Conservation (phyloP, 345 rosid genomes). For the Lepidium didymum region DNA sequence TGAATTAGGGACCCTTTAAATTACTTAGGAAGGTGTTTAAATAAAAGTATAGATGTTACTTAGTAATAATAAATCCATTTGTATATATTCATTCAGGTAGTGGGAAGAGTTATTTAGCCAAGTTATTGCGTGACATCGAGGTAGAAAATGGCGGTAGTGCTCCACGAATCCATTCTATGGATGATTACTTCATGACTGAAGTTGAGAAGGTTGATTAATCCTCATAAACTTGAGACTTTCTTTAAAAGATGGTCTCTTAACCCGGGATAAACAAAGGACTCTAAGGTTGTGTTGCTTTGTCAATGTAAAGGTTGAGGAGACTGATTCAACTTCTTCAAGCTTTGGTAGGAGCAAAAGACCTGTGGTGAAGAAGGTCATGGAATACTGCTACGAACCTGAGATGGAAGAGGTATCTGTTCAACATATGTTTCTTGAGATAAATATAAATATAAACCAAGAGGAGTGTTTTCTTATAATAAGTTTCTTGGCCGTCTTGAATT, state of each 20-base stretch:
- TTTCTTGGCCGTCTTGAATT: conserved; percentile 1
- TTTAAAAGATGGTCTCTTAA: neutral
- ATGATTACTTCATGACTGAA: conserved; percentile 97
- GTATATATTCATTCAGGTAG: conserved; percentile 53
- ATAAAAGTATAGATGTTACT: neutral
- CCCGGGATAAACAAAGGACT: neutral
- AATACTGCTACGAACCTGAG: conserved; percentile 94
- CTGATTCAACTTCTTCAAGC: conserved; percentile 52
- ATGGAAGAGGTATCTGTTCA: conserved; percentile 81
- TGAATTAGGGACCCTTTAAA: neutral
- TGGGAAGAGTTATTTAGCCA: conserved; percentile 94
- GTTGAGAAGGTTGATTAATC: conserved; percentile 66
- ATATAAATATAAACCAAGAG: neutral
- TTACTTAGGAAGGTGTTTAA: neutral
- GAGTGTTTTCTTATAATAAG: neutral
- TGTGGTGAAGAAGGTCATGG: conserved; percentile 64
- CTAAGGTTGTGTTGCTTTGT: conserved; percentile 9
- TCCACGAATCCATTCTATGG: conserved; percentile 97
- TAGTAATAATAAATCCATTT: neutral
- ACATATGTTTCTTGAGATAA: neutral
- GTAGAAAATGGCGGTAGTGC: conserved; percentile 81
- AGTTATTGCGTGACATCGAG: conserved; percentile 82
- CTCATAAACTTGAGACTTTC: neutral
- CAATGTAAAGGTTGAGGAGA: conserved; percentile 57
- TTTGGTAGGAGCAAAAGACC: conserved; percentile 63